Percentiles rank a stretch among this genome's conserved stretches.
These are phyloP conservation scores for Arxiozyma slooffiae DNA, from an alignment of 1,139 yeast species.

Conservation along the genomic window DNA sequence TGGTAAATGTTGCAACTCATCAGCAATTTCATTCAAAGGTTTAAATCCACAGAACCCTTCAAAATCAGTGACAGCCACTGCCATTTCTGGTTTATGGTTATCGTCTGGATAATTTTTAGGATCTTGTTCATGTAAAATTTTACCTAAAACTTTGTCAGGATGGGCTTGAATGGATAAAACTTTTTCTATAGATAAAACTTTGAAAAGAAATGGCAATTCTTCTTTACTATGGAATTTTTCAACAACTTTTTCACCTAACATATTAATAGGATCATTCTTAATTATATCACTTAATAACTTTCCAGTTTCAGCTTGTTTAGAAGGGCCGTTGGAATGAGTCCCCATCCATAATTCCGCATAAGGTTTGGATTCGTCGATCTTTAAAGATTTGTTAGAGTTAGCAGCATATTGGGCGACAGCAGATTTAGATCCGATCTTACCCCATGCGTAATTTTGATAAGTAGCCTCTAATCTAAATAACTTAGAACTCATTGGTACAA, in stretches of 20 bases:
- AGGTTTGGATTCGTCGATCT: conserved; percentile 63
- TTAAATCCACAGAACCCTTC: conserved; percentile 98
- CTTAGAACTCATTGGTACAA: conserved; percentile 25
- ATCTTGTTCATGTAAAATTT: conserved; percentile 63
- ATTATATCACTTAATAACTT: conserved; percentile 58
- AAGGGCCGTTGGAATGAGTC: conserved; percentile 88
- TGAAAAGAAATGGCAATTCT: conserved; percentile 85
- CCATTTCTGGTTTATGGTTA: conserved; percentile 99
- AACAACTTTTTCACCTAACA: conserved; percentile 50
- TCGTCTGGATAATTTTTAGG: conserved; percentile 95
- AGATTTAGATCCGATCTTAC: conserved; percentile 71
- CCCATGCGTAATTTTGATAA: conserved; percentile 74
- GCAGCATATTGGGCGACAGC: conserved; percentile 85
- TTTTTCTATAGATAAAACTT: conserved; percentile 83
- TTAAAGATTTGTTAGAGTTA: conserved; percentile 50
- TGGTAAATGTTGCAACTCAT: conserved; percentile 58
- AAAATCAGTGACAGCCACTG: conserved; percentile 87
- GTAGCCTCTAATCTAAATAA: conserved; percentile 37
- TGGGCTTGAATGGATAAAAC: conserved; percentile 96
- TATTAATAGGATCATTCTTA: conserved; percentile 45
- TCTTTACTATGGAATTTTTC: conserved; percentile 56
- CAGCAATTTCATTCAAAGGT: conserved; percentile 69
- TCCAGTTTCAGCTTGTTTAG: conserved; percentile 47
- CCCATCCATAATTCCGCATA: conserved; percentile 98
- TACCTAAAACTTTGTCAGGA: conserved; percentile 83